phyloP scores from a whole-genome alignment of 2,329 filamentous ascomycete genomes.

The Talaromyces atroroseus region DNA sequence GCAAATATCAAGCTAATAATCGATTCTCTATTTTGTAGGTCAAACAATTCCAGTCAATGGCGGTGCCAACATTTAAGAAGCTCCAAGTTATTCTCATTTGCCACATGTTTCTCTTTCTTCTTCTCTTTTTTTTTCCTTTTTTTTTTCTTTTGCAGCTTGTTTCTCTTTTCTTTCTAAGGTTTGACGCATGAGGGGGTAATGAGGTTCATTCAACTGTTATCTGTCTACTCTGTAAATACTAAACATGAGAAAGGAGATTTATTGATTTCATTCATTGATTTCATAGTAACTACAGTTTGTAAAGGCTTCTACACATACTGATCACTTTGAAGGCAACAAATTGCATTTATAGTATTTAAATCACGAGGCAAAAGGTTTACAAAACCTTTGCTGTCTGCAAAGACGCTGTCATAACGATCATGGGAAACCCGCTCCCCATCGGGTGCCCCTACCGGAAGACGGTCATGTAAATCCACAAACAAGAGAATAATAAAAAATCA shows the following conservation, averaged over 20 bases:
- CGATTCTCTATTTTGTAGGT: slow-evolving; percentile 1
- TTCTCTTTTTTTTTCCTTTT: not conserved
- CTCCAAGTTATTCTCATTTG: not conserved
- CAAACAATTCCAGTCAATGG: slow-evolving; percentile 17
- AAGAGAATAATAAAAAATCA: not conserved
- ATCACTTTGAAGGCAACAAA: too few relatives aligned
- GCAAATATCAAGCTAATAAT: not conserved
- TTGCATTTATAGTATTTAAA: too few relatives aligned
- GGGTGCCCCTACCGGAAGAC: too few relatives aligned
- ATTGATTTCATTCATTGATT: not conserved
- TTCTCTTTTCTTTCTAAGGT: not conserved
- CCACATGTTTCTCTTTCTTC: not conserved
- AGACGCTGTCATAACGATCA: not conserved
- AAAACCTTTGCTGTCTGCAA: not conserved
- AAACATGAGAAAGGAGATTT: not conserved
- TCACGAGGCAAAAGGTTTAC: too few relatives aligned
- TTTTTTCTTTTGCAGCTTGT: not conserved
- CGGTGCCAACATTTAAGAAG: slow-evolving; percentile 13
- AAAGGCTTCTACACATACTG: too few relatives aligned
- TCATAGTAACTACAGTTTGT: not conserved
- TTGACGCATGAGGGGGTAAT: not conserved
- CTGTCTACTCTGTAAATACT: not conserved
- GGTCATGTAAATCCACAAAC: too few relatives aligned
- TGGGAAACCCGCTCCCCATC: too few relatives aligned
- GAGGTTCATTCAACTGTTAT: not conserved